Conservation (phyloP, 1,284 basidiomycete genomes). For the Cutaneotrichosporon mucoides region DNA sequence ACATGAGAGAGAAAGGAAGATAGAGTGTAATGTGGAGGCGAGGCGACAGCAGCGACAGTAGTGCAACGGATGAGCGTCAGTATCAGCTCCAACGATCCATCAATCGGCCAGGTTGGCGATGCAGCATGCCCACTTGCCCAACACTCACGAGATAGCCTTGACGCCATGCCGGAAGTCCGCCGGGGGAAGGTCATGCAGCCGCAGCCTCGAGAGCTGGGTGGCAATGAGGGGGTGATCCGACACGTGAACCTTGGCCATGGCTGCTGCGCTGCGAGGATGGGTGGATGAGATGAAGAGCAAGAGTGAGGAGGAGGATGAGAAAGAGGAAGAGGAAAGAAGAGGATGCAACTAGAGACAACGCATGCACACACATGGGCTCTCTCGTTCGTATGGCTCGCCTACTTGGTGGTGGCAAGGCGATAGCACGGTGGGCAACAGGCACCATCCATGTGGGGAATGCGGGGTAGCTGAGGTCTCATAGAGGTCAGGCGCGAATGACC, state of each 20-base stretch:
- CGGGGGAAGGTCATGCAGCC: slow-evolving; percentile 41
- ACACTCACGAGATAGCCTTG: slow-evolving; percentile 33
- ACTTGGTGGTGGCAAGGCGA: too few relatives aligned
- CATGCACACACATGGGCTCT: background rate
- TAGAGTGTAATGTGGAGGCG: too few relatives aligned
- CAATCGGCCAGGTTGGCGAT: too few relatives aligned
- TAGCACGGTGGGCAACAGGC: too few relatives aligned
- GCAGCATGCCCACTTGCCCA: background rate
- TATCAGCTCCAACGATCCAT: background rate
- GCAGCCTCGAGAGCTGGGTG: slow-evolving; percentile 41
- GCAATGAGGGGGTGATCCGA: slow-evolving; percentile 40
- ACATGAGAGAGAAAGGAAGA: too few relatives aligned
- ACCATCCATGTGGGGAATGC: background rate
- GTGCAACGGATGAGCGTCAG: background rate
- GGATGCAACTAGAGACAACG: background rate
- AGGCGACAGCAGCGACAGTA: too few relatives aligned
- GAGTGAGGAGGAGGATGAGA: background rate
- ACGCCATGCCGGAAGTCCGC: slow-evolving; percentile 44
- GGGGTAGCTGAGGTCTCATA: background rate
- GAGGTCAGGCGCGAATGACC: background rate
- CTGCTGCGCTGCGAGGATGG: background rate
- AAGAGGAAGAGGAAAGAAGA: background rate
- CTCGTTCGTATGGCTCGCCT: too few relatives aligned
- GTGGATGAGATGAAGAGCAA: background rate
- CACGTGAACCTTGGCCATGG: slow-evolving; percentile 22